phyloP scores from a whole-genome alignment of 768 basidiomycete species.

The Mycena metata region DNA sequence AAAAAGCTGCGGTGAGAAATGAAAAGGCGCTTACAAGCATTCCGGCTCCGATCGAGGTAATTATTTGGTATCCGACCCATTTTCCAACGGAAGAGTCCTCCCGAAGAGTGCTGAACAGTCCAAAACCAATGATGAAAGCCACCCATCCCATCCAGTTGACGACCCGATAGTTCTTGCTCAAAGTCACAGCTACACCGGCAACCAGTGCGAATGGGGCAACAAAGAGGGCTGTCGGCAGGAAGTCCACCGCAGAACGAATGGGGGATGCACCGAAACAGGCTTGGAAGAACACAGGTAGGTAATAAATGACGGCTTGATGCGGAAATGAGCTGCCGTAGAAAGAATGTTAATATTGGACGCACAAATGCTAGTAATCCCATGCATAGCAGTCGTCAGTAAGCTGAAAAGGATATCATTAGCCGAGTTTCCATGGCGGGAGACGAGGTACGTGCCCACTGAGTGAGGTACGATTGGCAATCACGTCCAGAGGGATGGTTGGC shows the following conservation, averaged over 20 bases:
- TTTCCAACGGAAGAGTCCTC: conserved; percentile 37
- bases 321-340: background rate
- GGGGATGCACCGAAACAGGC: conserved; percentile 55
- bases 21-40: conserved; percentile 14
- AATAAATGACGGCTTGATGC: conserved; percentile 43
- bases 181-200: conserved; percentile 47
- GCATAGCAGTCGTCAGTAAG: conserved; percentile 48
- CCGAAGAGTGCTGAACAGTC: conserved; percentile 45
- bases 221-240: conserved; percentile 49
- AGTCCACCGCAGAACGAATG: conserved; percentile 51
- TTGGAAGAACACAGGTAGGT: conserved; percentile 63
- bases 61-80: conserved; percentile 48
- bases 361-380: conserved; percentile 43
- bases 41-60: conserved; percentile 29
- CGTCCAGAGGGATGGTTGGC: conserved; percentile 45
- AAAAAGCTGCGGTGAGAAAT: background rate
- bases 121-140: conserved; percentile 53
- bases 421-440: background rate
- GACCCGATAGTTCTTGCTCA: conserved; percentile 50
- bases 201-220: conserved; percentile 57
- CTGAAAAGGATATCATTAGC: conserved; percentile 24
- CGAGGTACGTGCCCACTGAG: conserved; percentile 50
- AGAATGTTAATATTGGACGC: background rate
- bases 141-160: conserved; percentile 54
- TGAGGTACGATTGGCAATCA: conserved; percentile 54